Base-by-base conservation (phyloP, 1,139 yeast species). In the Yamadazyma atlantica region DNA sequence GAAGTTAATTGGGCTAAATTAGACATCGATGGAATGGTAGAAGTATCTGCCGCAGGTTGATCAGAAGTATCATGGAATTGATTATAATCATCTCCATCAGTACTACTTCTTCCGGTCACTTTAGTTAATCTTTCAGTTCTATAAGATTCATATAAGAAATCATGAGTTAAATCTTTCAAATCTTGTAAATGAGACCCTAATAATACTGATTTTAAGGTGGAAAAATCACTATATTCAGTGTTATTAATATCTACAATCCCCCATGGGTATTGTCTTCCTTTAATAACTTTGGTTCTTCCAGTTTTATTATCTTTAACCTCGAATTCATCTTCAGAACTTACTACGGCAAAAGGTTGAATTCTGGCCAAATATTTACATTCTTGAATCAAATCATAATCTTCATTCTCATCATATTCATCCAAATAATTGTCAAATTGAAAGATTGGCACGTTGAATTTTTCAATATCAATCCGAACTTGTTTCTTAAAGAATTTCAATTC, bases 231-330 rank as follows among this genome's bases (percentile, higher is more conserved):
- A 50, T 82, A 78, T 40, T 78, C 78, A 15, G 95, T 82, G 57
- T 92, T 94, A 54, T 87, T 90, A 35, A 78, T 72, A 57, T 90
- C 95, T 35, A 92, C 82, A 38, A 80, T 62, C 0, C 97, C 97
- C 97, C 98, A 92, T 14, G 97, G 96, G 58, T 90, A 92, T 58
- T 81, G 78, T 59, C 98, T 78, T 6, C 88, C 96, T 46, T 90
- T 79, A 32, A 85, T 75, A 34, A 72, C 58, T 33, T 50, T 58
- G n/a, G 60, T 40, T 44, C 74, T 70, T 9, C 90, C 92, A 16
- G 80, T 72, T 19, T 55, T 58, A 11, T 74, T 61, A 50, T 83
- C 89, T 35, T 53, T 58, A 32, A 69, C 58, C 49, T 78, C 83
- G 44, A 60, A 67, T 27, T 70, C 70, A 17, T 61, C 64, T 54